These are phyloP conservation scores for Colletotrichum coccodes DNA, from an alignment of 2,329 filamentous ascomycete species.

Conservation along the genomic window DNA sequence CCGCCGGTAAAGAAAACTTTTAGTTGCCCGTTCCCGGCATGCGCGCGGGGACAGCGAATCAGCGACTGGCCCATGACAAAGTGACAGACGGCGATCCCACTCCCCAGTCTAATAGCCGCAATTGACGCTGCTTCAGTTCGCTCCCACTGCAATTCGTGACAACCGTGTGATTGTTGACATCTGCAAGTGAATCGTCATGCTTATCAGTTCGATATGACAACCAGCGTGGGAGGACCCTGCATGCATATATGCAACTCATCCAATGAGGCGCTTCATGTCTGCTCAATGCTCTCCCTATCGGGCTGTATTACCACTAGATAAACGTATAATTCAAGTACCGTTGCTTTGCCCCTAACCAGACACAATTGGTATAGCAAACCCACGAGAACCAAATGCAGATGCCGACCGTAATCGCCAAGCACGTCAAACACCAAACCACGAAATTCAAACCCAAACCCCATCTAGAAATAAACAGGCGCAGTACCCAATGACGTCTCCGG, in stretches of 20 bases:
- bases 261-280: neutral
- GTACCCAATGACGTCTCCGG: neutral
- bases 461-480: conserved; percentile 27
- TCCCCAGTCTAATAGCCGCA: conserved; percentile 1
- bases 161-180: neutral
- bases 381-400: conserved; percentile 29
- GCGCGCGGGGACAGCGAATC: conserved; percentile 23
- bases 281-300: conserved; percentile 14
- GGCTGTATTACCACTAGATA: conserved; percentile 32
- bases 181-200: neutral
- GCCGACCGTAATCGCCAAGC: conserved; percentile 22
- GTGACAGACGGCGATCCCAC: conserved; percentile 15
- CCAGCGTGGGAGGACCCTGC: neutral
- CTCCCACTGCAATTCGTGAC: neutral
- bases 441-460: conserved; percentile 19
- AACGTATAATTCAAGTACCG: conserved; percentile 27
- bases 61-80: conserved; percentile 20
- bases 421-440: conserved; percentile 25
- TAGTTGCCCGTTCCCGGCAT: conserved; percentile 20
- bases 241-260: neutral
- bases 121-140: conserved; percentile 4
- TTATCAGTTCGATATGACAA: neutral
- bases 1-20: conserved; percentile 12
- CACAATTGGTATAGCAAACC: conserved; percentile 30
- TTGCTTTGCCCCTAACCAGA: conserved; percentile 26